A percentile compares a stretch with the other conserved stretches of the same genome.
Conservation (phyloP, 2,329 filamentous ascomycete species). For the Ophiocordyceps australis region DNA sequence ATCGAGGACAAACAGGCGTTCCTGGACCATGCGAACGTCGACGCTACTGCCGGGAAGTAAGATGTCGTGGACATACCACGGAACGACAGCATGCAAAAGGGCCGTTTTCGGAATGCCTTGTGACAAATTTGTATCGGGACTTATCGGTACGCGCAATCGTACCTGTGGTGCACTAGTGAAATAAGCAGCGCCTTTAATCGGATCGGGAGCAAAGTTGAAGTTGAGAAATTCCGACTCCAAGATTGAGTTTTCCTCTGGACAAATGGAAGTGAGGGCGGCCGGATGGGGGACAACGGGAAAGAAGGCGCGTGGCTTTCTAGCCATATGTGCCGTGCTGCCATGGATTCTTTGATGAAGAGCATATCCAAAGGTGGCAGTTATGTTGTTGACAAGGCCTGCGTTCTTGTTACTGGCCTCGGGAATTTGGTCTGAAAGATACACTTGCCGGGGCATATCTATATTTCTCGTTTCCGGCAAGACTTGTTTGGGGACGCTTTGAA, state of each 20-base stretch:
- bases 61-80: constrained; percentile 18
- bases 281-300: constrained; percentile 28
- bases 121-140: constrained; percentile 8
- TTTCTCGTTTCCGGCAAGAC: not conserved
- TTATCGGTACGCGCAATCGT: constrained; percentile 13
- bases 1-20: constrained; percentile 18
- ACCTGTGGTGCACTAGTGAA: constrained; percentile 6
- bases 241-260: constrained; percentile 9
- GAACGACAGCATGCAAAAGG: constrained; percentile 12
- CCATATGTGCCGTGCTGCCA: constrained; percentile 1
- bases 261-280: constrained; percentile 18
- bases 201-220: constrained; percentile 25
- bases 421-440: not conserved
- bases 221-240: constrained; percentile 17
- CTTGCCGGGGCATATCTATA: not conserved
- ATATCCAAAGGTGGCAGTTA: constrained; percentile 30
- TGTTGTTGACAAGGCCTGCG: no score
- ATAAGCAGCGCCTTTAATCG: not conserved
- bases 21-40: constrained; percentile 25
- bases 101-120: constrained; percentile 10
- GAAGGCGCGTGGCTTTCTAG: constrained; percentile 16
- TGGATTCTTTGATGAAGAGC: constrained; percentile 24
- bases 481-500: constrained; percentile 5
- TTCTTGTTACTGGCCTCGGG: no score
- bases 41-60: constrained; percentile 25